Base-by-base conservation (phyloP, 768 basidiomycete species). In the Suillus tomentosus region DNA sequence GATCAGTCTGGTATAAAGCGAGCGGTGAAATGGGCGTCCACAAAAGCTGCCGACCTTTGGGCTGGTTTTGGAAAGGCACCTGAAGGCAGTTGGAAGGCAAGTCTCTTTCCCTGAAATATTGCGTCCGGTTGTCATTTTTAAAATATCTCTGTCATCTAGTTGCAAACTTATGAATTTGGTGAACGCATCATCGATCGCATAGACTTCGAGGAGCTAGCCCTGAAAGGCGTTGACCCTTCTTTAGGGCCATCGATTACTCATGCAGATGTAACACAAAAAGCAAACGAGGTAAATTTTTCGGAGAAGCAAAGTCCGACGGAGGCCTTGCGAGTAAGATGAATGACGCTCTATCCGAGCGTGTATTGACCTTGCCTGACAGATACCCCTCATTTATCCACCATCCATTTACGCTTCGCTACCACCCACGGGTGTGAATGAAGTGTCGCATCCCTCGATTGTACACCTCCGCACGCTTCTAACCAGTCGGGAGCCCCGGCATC, bases 161-260 rank as follows among this genome's bases (percentile, higher is more conserved):
- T 84, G 34, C 85, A 81, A 73, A 77, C 84, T 14, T 90, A 86
- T 71, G 76, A 82, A 66, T 77, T 81, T 45, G 92, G 92, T 31
- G 88, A 92, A 77, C 84, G 84, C 24, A 73, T 92, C 2, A 79
- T 88, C 24, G 89, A 92, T 74, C 80, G 84, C 24, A 79, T 92
- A 65, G 92, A 92, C 59, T 93, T 92, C 67, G 92, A 94, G 74
- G 92, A 94, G 73, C 80, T 89, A 42, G 87, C 87, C 9, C 79
- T 94, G 69, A 90, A 90, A 73, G 81, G 84, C 39, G 77, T 94
- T 39, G 88, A 93, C 69, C 86, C 90, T 19, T 85, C 88, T 11
- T 69, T 89, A 55, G 89, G 86, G 0, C 90, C 90, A n/a, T 73
- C 79, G 0, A 63, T 85, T 14, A 67, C 73, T 37, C 67, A 75